Base-by-base conservation (phyloP, 352 stramenopile genomes). In the Pythium pyrilobum region DNA sequence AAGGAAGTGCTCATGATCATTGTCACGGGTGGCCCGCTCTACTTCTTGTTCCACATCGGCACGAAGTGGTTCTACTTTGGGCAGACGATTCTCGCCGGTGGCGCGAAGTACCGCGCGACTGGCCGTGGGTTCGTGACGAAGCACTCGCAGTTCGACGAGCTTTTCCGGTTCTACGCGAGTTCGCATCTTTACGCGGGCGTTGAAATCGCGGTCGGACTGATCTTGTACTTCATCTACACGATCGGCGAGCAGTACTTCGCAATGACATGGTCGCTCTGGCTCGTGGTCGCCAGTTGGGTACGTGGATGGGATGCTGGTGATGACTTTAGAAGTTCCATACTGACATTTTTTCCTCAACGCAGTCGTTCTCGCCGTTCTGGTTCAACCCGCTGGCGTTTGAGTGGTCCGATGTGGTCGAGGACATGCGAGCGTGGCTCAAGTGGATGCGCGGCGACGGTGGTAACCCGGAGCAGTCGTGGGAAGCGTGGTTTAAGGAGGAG, bases 31-130 rank as follows among this genome's bases (percentile, higher is more conserved):
- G 97, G 96, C 1, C 97, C 97, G 39, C 76, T 99, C 18, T 98
- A 99, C 76, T 99, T 99, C 66, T 89, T 99, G 68, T 99, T 99
- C 79, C 97, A 99, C 71, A 99, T 99, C 56, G 96, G 98, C 60
- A 99, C 96, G 20, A 98, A 98, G 62, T 97, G 95, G 67, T 98
- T 98, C 66, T 99, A 99, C 85, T 99, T 98, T 68, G 91, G 95
- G 7, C 97, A 99, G 65, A 99, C 97, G 11, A 97, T 99, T 71
- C 74, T 99, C 29, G 96, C 97, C 36, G 97, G 97, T 48, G 96
- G 96, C 44, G 96, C 97, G 1, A 99, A 98, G 69, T 99, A 99
- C 69, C 89, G 96, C 25, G 90, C 96, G 0, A 99, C 97, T 3
- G 97, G 97, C 15, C 91, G 97, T 72, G 97, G 97, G 21, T 99